Base-by-base conservation (phyloP, 2,329 filamentous ascomycete species). In the Macrophomina pseudophaseolina region DNA sequence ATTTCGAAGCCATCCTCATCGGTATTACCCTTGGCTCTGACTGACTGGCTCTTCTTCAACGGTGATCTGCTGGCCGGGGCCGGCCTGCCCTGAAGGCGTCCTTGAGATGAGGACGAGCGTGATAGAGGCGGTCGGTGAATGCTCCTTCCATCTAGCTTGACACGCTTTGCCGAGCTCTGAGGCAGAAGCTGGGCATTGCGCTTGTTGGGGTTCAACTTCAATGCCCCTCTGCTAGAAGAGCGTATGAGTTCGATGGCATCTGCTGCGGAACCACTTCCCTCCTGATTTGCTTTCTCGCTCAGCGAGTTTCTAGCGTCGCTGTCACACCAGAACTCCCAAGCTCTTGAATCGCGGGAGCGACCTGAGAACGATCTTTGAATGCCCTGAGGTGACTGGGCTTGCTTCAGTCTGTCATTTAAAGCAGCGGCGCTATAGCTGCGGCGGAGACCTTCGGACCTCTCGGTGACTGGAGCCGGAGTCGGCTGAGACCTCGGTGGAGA, bases 321-420 rank as follows among this genome's bases (percentile, higher is more conserved):
- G 74, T 97, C 92, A 73, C 92, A 94, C 80, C 91, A 94, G 66
- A 93, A 93, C 74, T 97, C 92, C 94, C 94, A 97, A 6, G 91
- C 91, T 60, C 93, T 89, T 18, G 93, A 92, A 76, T 97, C 92
- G 65, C 92, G 89, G 66, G 94, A 97, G 66, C 94, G 77, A 16
- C 92, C 92, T 66, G 89, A 88, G 40, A 82, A 80, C 18, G 90
- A 42, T 28, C 64, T 80, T 70, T 76, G 74, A 23, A 30, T 75
- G 75, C 65, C 73, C 71, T 40, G 48, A 40, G 72, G 70, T 51
- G 72, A 67, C 4, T 72, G 70, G 1, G 72, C 73, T 38, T 74
- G 73, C 18, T 70, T 71, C 32, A 77, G 67, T n/a, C 73, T 72
- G 8, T 80, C 78, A 32, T 75, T 77, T 44, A 80, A 66, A 4